Evolutionary conservation across 2,329 filamentous ascomycete species (phyloP), one percentile per base, ranked within the genome.

Genomic region (Arthrobotrys megalospora): DNA sequence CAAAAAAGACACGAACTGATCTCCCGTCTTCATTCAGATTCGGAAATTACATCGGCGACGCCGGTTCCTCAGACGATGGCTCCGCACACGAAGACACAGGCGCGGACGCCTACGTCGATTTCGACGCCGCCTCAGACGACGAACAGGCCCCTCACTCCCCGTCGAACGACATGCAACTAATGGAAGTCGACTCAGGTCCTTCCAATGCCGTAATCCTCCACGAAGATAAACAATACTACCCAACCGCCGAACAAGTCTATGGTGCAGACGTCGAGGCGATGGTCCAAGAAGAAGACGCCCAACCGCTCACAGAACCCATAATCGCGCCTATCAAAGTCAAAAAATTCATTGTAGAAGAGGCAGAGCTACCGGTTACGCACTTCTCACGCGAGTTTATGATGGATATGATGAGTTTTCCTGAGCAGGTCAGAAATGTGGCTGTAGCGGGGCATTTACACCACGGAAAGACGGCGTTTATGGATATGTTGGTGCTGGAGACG

Each of bases 221-320:
- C 86, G 96, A 99, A 87, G 96, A 99, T 86, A 99, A 99, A 85
- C 96, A 98, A 84, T 99, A 99, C 85, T 99, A 99, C 84, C 96
- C 96, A 34, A 97, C 94, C n/a, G 96, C 96, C 71, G 91, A 95
- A 83, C 96, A 99, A 85, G 91, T 97, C 48, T 99, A 98, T 84
- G 96, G 96, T 65, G 89, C 91, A 82, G 94, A 96, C 85, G 96
- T 99, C 82, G 96, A 99, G 86, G 96, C 95, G 0, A 86, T 97
- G 85, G 95, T 99, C 43, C 93, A 98, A 83, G 96, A 99, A 85
- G 96, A 98, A 86, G 96, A 99, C 87, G 92, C 94, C 76, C 96
- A 99, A 84, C 92, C 94, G 55, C 88, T 99, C 79, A 90, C 93
- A 34, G 90, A 97, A 82, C 96, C 96, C 36, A 98, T 99, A 79